Percentiles rank a stretch among this genome's conserved stretches.
Conservation (phyloP, 2,329 filamentous ascomycete genomes). For the Alternaria triticimaculans region DNA sequence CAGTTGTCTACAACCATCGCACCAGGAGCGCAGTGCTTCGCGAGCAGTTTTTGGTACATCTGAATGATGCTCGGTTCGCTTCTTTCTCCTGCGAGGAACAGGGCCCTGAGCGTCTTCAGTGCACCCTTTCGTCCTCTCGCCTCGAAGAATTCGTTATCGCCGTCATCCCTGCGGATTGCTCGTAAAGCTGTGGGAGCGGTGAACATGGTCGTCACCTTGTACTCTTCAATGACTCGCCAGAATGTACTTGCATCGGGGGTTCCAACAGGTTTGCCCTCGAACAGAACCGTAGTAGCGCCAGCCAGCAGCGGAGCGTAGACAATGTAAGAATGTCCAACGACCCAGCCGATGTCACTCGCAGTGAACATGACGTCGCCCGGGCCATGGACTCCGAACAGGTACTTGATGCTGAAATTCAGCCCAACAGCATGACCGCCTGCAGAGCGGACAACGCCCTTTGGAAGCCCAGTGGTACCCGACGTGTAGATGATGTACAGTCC, state of each 20-base stretch:
- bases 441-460: conserved; percentile 83
- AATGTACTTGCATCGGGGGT: conserved; percentile 87
- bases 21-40: conserved; percentile 67
- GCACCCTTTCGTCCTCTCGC: conserved; percentile 71
- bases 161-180: conserved; percentile 86
- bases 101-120: conserved; percentile 71
- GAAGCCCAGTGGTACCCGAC: conserved; percentile 79
- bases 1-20: conserved; percentile 74
- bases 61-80: conserved; percentile 86
- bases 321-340: conserved; percentile 78
- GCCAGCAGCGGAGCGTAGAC: conserved; percentile 85
- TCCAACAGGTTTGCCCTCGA: conserved; percentile 92
- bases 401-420: conserved; percentile 79
- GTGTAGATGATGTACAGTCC: conserved; percentile 92
- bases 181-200: conserved; percentile 88
- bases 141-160: conserved; percentile 71
- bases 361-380: conserved; percentile 84
- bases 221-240: conserved; percentile 84
- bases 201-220: conserved; percentile 79
- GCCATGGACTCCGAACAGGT: conserved; percentile 81
- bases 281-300: conserved; percentile 85
- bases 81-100: conserved; percentile 89
- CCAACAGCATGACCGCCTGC: conserved; percentile 88
- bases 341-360: conserved; percentile 91
- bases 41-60: conserved; percentile 78